Conservation (phyloP, 805 yeast species). For the Ogataea neopini region DNA sequence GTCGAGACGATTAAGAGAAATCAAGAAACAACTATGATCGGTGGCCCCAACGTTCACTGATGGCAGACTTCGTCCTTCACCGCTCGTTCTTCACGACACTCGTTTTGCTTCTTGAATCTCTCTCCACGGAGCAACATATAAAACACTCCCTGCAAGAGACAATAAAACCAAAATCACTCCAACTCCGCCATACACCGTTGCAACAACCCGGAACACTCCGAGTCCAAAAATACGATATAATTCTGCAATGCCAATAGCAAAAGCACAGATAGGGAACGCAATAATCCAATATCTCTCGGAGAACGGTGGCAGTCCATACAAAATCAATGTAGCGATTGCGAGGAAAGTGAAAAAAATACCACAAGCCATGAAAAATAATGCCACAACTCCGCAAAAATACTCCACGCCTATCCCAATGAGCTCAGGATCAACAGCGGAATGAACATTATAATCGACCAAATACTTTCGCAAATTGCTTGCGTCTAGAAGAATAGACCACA, state of each 20-base stretch:
- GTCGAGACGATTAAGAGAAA: no score
- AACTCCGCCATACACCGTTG: conserved; percentile 57
- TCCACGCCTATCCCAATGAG: conserved; percentile 15
- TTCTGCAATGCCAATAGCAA: conserved; percentile 59
- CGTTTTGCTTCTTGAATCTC: conserved; percentile 8
- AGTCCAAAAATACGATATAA: conserved; percentile 48
- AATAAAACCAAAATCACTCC: conserved; percentile 45
- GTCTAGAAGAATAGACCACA: conserved; percentile 56
- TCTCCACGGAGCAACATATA: conserved; percentile 33
- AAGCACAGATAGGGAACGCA: conserved; percentile 85
- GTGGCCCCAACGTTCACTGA: no score
- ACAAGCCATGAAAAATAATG: conserved; percentile 20
- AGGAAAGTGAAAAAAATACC: conserved; percentile 42
- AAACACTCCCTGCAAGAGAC: conserved; percentile 39
- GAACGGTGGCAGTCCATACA: conserved; percentile 37
- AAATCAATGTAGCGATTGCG: conserved; percentile 37
- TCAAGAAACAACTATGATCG: no score
- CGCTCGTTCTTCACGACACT: not conserved
- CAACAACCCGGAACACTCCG: conserved; percentile 58
- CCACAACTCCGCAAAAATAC: conserved; percentile 14
- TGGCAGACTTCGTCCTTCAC: no score
- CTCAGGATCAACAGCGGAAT: conserved; percentile 6
- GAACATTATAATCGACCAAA: conserved; percentile 11
- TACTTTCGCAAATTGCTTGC: conserved; percentile 23
- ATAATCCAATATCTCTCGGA: conserved; percentile 70